Conservation (phyloP, 768 basidiomycete genomes). For the Leucocoprinus sp. region DNA sequence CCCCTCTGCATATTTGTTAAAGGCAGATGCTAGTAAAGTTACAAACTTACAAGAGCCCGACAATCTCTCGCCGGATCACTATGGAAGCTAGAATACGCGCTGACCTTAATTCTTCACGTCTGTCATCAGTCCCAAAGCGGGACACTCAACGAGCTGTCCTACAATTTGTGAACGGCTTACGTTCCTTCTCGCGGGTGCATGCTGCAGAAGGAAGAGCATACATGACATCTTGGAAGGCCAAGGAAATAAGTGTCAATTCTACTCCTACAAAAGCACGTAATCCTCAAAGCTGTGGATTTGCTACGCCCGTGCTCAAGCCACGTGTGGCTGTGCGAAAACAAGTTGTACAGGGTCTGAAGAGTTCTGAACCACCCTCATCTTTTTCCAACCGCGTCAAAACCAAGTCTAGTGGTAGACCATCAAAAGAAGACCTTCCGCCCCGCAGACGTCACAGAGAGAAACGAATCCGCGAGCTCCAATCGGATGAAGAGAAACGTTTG, state of each 20-base stretch:
- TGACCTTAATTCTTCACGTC: slow-evolving; percentile 4
- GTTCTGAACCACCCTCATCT: not conserved
- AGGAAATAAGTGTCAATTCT: not conserved
- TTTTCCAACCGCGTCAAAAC: not conserved
- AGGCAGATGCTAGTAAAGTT: not conserved
- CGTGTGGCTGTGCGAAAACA: slow-evolving; percentile 17
- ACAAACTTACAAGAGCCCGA: not conserved
- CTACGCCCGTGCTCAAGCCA: slow-evolving; percentile 49
- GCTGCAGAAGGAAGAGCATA: slow-evolving; percentile 30
- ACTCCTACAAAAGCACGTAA: not conserved
- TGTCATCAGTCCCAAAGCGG: slow-evolving; percentile 27
- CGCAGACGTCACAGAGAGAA: not conserved
- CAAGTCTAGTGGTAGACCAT: not conserved
- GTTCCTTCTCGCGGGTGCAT: slow-evolving; percentile 33
- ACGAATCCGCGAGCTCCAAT: slow-evolving; percentile 8
- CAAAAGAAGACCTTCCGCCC: not conserved
- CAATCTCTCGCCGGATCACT: not conserved
- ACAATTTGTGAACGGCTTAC: slow-evolving; percentile 44
- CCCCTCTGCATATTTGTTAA: not conserved
- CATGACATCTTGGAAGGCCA: slow-evolving; percentile 23
- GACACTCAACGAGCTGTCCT: slow-evolving; percentile 35
- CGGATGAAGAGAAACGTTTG: slow-evolving; percentile 20
- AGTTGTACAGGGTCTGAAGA: not conserved
- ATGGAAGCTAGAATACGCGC: slow-evolving; percentile 1
- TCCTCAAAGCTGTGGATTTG: slow-evolving; percentile 29